A percentile compares a stretch with the other conserved stretches of the same genome.
phyloP scores from a whole-genome alignment of 2,329 filamentous ascomycete species.

The Colletotrichum chlorophyti region DNA sequence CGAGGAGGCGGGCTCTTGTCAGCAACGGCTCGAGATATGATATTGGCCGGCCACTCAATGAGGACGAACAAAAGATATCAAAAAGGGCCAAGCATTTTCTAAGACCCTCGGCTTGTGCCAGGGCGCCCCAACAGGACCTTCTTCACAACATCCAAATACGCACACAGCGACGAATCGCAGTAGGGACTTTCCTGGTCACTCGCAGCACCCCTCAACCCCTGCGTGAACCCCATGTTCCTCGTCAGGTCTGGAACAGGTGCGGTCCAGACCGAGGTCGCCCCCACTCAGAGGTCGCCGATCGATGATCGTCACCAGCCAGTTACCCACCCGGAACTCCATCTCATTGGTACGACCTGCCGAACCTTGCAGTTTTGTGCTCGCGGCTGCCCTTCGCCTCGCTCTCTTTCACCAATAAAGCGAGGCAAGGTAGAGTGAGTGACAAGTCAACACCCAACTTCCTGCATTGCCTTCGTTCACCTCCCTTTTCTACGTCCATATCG shows the following conservation, averaged over 20 bases:
- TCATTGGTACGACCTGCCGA: slow-evolving; percentile 16
- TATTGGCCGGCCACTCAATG: too few relatives aligned
- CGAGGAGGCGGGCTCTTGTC: too few relatives aligned
- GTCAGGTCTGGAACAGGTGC: slow-evolving; percentile 14
- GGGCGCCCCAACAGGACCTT: too few relatives aligned
- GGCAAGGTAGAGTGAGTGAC: not conserved
- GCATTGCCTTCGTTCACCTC: not conserved
- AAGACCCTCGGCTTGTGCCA: not conserved
- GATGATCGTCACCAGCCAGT: slow-evolving; percentile 20
- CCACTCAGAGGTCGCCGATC: slow-evolving; percentile 14
- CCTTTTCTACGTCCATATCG: not conserved
- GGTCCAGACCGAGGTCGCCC: slow-evolving; percentile 21
- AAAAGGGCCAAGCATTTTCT: slow-evolving; percentile 3
- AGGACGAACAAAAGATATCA: not conserved
- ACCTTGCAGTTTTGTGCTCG: not conserved
- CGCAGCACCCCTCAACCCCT: too few relatives aligned
- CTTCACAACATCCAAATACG: too few relatives aligned
- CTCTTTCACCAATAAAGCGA: not conserved
- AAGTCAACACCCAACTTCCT: not conserved
- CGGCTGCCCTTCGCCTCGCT: not conserved
- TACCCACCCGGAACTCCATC: not conserved
- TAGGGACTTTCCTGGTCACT: too few relatives aligned
- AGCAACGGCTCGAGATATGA: not conserved
- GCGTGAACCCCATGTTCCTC: too few relatives aligned
- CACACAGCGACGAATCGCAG: too few relatives aligned